These are phyloP conservation scores for Diaporthe batatas DNA, from an alignment of 2,329 filamentous ascomycete genomes.

Conservation along the genomic window DNA sequence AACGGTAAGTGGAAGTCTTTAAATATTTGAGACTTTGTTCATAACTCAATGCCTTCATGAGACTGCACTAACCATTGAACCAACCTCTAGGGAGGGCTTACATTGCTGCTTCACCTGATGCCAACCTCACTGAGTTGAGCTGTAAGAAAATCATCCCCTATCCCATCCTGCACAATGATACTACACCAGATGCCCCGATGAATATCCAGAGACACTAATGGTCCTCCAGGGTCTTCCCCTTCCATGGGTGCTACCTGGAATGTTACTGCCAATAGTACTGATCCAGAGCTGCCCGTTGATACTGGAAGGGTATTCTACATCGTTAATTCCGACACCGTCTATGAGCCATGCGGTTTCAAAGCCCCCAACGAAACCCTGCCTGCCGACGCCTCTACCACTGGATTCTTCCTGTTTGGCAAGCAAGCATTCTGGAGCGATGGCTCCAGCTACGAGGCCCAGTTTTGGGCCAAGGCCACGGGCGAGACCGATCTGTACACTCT, in stretches of 20 bases:
- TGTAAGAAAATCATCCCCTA: background rate
- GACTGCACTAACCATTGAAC: background rate
- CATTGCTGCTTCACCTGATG: slow-evolving; percentile 5
- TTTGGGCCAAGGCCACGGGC: slow-evolving; percentile 37
- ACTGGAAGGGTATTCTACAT: slow-evolving; percentile 35
- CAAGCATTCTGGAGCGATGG: slow-evolving; percentile 34
- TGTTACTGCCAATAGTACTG: slow-evolving; percentile 17
- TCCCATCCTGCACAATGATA: background rate
- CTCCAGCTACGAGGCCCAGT: slow-evolving; percentile 32
- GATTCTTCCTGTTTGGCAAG: slow-evolving; percentile 35
- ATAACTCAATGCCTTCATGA: background rate
- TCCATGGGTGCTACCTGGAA: slow-evolving; percentile 30
- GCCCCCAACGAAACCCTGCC: slow-evolving; percentile 18
- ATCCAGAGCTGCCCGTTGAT: background rate
- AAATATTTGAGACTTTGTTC: background rate
- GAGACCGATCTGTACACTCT: slow-evolving; percentile 27
- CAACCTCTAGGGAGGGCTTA: slow-evolving; percentile 30
- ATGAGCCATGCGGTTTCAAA: slow-evolving; percentile 33
- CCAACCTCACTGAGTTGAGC: slow-evolving; percentile 35
- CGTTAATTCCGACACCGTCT: slow-evolving; percentile 11
- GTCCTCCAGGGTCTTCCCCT: slow-evolving; percentile 10
- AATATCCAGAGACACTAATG: background rate
- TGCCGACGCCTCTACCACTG: slow-evolving; percentile 19
- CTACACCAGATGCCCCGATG: background rate
- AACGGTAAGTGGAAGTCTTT: slow-evolving; percentile 13